phyloP scores from a whole-genome alignment of 1,284 basidiomycete genomes.

The Agaricales sp. region DNA sequence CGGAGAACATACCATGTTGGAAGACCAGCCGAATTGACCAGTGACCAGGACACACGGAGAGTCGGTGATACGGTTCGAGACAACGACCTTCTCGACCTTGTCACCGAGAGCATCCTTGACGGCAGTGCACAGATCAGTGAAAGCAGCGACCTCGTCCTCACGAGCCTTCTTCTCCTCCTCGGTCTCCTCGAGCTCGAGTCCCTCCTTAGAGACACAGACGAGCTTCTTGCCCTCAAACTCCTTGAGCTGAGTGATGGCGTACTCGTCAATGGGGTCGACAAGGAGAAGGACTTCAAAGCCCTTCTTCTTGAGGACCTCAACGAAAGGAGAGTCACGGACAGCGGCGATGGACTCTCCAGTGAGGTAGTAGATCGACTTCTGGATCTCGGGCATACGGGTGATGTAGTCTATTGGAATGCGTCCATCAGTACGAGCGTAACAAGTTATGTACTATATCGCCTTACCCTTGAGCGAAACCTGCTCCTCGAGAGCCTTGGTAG shows the following conservation, averaged over 20 bases:
- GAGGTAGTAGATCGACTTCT: slow-evolving; percentile 99
- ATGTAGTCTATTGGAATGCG: slow-evolving; percentile 73
- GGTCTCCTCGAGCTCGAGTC: slow-evolving; percentile 98
- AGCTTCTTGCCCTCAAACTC: slow-evolving; percentile 99
- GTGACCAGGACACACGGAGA: slow-evolving; percentile 97
- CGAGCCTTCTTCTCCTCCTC: slow-evolving; percentile 93
- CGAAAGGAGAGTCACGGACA: slow-evolving; percentile 94
- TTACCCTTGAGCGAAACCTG: slow-evolving; percentile 87
- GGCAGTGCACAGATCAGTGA: slow-evolving; percentile 83
- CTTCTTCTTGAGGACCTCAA: slow-evolving; percentile 99
- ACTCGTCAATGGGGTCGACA: slow-evolving; percentile 98
- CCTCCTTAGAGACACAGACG: slow-evolving; percentile 97
- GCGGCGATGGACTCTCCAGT: slow-evolving; percentile 95
- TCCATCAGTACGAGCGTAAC: not conserved
- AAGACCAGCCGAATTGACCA: slow-evolving; percentile 98
- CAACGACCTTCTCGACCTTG: slow-evolving; percentile 98
- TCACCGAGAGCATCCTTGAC: slow-evolving; percentile 99
- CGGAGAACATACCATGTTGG: slow-evolving; percentile 72
- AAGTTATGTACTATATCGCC: slow-evolving; percentile 16
- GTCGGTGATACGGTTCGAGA: slow-evolving; percentile 96
- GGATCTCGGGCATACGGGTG: slow-evolving; percentile 98
- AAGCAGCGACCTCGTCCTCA: slow-evolving; percentile 83
- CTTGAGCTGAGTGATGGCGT: slow-evolving; percentile 96
- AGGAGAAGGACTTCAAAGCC: slow-evolving; percentile 98
- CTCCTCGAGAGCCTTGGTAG: slow-evolving; percentile 93